A percentile compares a stretch with the other conserved stretches of the same genome.
These are phyloP conservation scores for Podaxis sp. DNA, from an alignment of 768 basidiomycete genomes.

Conservation along the genomic window DNA sequence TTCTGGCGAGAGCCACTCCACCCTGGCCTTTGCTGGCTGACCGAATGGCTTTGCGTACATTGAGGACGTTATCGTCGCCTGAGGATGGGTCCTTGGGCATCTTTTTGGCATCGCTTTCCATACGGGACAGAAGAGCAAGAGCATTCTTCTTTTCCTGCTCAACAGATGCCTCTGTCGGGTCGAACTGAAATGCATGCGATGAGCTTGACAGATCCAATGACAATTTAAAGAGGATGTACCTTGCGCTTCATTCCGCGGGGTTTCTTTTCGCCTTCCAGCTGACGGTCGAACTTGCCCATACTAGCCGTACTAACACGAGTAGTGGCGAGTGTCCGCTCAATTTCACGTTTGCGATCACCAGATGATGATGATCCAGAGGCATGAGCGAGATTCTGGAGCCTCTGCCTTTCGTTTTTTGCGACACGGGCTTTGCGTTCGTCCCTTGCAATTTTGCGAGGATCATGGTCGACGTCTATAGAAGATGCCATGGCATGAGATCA, in stretches of 20 bases:
- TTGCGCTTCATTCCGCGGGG: slow-evolving; percentile 88
- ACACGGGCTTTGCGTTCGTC: slow-evolving; percentile 79
- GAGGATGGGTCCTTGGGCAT: slow-evolving; percentile 43
- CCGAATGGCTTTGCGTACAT: slow-evolving; percentile 86
- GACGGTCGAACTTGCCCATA: slow-evolving; percentile 92
- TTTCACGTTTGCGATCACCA: slow-evolving; percentile 61
- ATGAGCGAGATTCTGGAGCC: slow-evolving; percentile 66
- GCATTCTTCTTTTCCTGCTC: slow-evolving; percentile 70
- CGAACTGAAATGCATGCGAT: slow-evolving; percentile 57
- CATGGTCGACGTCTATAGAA: slow-evolving; percentile 67
- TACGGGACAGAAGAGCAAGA: slow-evolving; percentile 69
- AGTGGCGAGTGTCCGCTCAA: slow-evolving; percentile 74
- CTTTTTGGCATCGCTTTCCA: slow-evolving; percentile 74
- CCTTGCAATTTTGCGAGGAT: slow-evolving; percentile 75
- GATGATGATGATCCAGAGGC: slow-evolving; percentile 32
- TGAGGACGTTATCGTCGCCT: slow-evolving; percentile 58
- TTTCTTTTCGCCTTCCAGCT: slow-evolving; percentile 90
- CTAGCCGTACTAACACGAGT: slow-evolving; percentile 87
- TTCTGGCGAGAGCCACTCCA: slow-evolving; percentile 48
- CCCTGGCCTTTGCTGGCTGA: slow-evolving; percentile 70
- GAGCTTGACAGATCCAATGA: neutral
- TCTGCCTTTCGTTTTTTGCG: slow-evolving; percentile 83
- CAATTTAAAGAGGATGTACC: slow-evolving; percentile 41
- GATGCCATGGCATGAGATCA: neutral
- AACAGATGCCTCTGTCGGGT: slow-evolving; percentile 68